Base-by-base conservation (phyloP, 768 basidiomycete species). In the Pleurotus salmoneostramineus region DNA sequence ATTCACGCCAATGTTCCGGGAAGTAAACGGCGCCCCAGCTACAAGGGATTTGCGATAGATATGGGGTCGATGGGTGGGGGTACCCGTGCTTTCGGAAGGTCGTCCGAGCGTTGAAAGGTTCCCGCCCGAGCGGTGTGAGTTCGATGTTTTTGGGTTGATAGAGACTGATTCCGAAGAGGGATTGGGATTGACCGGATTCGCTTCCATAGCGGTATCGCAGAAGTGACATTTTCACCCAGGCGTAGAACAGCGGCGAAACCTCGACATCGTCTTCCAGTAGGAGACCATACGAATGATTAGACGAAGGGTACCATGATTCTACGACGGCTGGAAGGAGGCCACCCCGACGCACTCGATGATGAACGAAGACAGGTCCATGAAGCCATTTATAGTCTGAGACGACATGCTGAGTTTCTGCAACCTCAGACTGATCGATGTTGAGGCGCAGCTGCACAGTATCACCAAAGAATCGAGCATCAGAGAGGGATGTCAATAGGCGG, bases 1-100 rank as follows among this genome's bases (percentile, higher is more conserved):
- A 95, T 68, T 91, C 90, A 63, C 85, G 82, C 93, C 92, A 94
- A 64, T 88, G 86, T 62, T 91, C 82, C 8, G 93, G 92, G 66
- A 95, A 95, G 74, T 94, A 95, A 37, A 92, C 77, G 2, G 91
- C 93, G 11, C 93, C 93, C 93, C 92, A 95, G 71, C 89, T 92
- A 70, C 93, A 94, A 0, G 93, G 93, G 7, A 93, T 83, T 58
- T 91, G 88, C 0, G 91, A 93, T 44, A 95, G 81, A 68, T 93
- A 95, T 0, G 93, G 92, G 0, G 84, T 84, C 0, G 76, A 72
- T 0, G 80, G 71, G 45, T 78, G 61, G 0, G 72, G 56, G n/a
- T 83, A 50, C 2, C 73, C 74, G 7, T 70, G 62, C 0, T 68
- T 59, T 7, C 69, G 66, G 68, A 95, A 90, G 17, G 88, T 70